Evolutionary conservation across 805 yeast species (phyloP).

Genomic region (Barnettozyma siamensis): DNA sequence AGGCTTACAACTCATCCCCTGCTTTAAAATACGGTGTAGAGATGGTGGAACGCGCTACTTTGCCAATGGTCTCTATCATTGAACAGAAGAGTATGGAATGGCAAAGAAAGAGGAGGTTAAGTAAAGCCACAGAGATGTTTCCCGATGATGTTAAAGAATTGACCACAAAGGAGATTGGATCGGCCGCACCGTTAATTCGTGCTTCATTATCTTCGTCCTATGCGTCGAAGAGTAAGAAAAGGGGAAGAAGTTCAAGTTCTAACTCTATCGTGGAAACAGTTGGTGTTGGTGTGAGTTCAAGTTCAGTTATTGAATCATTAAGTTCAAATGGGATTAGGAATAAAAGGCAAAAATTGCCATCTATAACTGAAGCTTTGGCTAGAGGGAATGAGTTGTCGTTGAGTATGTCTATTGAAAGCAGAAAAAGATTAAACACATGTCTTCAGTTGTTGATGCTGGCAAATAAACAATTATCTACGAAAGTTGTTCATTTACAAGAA

Average conservation of each 20-base stretch:
- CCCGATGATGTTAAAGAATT: constrained; percentile 21
- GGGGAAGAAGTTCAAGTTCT: neutral
- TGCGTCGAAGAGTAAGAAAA: constrained; percentile 1
- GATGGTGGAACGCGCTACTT: constrained; percentile 49
- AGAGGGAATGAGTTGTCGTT: constrained; percentile 30
- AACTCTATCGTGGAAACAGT: neutral
- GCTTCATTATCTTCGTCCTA: constrained; percentile 4
- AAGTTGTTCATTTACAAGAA: constrained; percentile 60
- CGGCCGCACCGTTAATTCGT: constrained; percentile 6
- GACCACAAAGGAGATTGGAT: constrained; percentile 7
- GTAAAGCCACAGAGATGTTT: constrained; percentile 24
- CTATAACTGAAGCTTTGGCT: constrained; percentile 32
- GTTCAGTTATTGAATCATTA: constrained; percentile 10
- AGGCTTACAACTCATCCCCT: constrained; percentile 36
- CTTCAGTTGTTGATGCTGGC: constrained; percentile 77
- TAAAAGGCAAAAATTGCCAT: constrained; percentile 28
- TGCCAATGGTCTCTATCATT: constrained; percentile 45
- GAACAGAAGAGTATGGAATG: constrained; percentile 30
- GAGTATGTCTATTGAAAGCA: constrained; percentile 59
- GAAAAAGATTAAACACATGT: constrained; percentile 70
- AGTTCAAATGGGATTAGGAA: constrained; percentile 1
- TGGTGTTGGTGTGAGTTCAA: constrained; percentile 3
- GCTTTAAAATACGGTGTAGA: constrained; percentile 56
- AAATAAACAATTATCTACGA: constrained; percentile 63
- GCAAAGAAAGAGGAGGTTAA: constrained; percentile 35